Conservation (phyloP, 257 asterid species). For the Nicotiana sylvestris region DNA sequence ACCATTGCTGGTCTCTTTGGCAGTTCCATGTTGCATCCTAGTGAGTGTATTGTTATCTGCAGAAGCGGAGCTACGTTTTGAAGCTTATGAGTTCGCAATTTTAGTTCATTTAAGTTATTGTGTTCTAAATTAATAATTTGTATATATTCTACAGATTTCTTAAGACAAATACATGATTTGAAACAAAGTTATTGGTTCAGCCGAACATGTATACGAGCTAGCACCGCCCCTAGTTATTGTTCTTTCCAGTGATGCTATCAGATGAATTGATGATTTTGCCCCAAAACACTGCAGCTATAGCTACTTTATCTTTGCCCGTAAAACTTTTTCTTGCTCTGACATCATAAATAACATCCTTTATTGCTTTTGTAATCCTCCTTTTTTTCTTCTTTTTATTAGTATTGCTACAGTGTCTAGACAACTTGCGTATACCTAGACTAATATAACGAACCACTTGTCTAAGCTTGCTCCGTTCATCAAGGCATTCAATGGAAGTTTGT, state of each 20-base stretch:
- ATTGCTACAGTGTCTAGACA: background rate
- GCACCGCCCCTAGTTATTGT: background rate
- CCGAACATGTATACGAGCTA: no score
- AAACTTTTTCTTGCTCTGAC: background rate
- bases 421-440: background rate
- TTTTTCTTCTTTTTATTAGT: background rate
- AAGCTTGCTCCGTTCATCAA: background rate
- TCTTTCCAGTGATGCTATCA: background rate
- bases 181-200: no score
- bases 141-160: no score
- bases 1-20: background rate
- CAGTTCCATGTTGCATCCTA: background rate
- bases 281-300: background rate
- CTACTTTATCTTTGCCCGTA: background rate
- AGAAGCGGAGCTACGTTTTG: no score
- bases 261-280: background rate
- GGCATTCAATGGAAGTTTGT: no score
- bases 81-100: no score
- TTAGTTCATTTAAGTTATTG: no score
- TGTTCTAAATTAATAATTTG: no score
- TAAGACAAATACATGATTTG: no score
- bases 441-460: background rate
- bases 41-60: background rate
- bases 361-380: background rate
- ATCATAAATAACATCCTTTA: background rate